Conservation (phyloP, 805 yeast species). For the Myxozyma udenii region DNA sequence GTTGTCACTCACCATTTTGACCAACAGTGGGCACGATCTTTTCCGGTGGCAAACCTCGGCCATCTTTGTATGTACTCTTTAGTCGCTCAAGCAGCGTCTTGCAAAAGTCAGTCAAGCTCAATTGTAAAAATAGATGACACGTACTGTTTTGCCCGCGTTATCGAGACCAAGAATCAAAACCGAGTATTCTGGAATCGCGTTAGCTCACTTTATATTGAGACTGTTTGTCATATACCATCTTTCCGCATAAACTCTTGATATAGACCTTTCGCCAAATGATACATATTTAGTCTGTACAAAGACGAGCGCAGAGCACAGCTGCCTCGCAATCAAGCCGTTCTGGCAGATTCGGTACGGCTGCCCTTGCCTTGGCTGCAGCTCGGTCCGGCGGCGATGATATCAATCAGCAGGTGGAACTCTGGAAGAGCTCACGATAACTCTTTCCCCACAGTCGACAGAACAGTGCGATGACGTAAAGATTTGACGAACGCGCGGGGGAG, state of each 20-base stretch:
- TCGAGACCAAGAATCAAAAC: slow-evolving; percentile 84
- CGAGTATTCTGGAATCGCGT: slow-evolving; percentile 53
- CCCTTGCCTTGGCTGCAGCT: too few species aligned
- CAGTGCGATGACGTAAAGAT: too few species aligned
- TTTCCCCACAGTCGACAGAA: too few species aligned
- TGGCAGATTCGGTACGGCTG: too few species aligned
- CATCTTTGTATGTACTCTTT: slow-evolving; percentile 49
- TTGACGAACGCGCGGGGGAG: too few species aligned
- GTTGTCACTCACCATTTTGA: slow-evolving; percentile 69
- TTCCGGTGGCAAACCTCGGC: slow-evolving; percentile 36
- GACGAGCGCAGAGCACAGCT: too few species aligned
- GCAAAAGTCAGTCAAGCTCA: not conserved
- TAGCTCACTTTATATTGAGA: not conserved
- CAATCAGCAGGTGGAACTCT: too few species aligned
- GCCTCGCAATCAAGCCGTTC: too few species aligned
- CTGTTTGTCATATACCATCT: slow-evolving; percentile 42
- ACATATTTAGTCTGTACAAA: too few species aligned
- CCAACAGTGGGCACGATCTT: slow-evolving; percentile 91
- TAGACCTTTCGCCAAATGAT: slow-evolving; percentile 62
- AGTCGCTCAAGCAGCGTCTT: slow-evolving; percentile 63
- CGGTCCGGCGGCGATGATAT: too few species aligned
- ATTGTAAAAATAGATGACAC: slow-evolving; percentile 3
- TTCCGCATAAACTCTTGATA: slow-evolving; percentile 56
- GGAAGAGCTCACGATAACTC: too few species aligned
- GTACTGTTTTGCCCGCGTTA: slow-evolving; percentile 86